Evolutionary conservation across 2,329 filamentous ascomycete species (phyloP).

Genomic region (Calonectria hawksworthii): DNA sequence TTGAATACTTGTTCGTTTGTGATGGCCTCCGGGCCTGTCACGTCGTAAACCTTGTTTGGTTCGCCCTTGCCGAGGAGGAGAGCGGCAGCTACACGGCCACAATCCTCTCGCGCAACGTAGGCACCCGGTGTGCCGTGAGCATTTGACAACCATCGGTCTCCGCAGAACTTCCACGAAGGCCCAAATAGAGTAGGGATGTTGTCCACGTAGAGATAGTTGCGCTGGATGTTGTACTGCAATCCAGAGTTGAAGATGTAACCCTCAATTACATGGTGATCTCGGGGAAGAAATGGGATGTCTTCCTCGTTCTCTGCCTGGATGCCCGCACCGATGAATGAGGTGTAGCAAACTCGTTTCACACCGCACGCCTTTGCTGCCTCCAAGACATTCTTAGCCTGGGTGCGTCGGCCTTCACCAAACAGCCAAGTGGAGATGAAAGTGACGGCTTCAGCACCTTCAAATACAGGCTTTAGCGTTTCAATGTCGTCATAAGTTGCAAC

Average conservation of each 20-base stretch:
- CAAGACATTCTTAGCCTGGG: conserved; percentile 37
- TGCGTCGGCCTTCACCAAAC: conserved; percentile 39
- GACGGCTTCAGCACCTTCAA: conserved; percentile 43
- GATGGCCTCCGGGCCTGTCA: conserved; percentile 37
- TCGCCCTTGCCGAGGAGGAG: conserved; percentile 38
- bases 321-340: conserved; percentile 40
- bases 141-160: conserved; percentile 40
- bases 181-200: conserved; percentile 42
- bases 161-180: conserved; percentile 40
- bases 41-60: conserved; percentile 40
- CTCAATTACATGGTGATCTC: conserved; percentile 43
- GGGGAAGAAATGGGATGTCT: conserved; percentile 43
- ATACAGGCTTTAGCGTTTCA: conserved; percentile 39
- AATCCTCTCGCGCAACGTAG: conserved; percentile 42
- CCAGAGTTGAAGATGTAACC: conserved; percentile 40
- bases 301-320: conserved; percentile 43
- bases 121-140: conserved; percentile 39
- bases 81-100: conserved; percentile 38
- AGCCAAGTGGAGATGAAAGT: conserved; percentile 44
- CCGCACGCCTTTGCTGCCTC: conserved; percentile 41
- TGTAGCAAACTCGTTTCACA: conserved; percentile 42
- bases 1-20: conserved; percentile 40
- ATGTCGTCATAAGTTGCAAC: conserved; percentile 41
- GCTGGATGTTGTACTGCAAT: conserved; percentile 40
- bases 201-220: conserved; percentile 43